phyloP scores from a whole-genome alignment of 169 alveolate species.

The Ichthyophthirius multifiliis region DNA sequence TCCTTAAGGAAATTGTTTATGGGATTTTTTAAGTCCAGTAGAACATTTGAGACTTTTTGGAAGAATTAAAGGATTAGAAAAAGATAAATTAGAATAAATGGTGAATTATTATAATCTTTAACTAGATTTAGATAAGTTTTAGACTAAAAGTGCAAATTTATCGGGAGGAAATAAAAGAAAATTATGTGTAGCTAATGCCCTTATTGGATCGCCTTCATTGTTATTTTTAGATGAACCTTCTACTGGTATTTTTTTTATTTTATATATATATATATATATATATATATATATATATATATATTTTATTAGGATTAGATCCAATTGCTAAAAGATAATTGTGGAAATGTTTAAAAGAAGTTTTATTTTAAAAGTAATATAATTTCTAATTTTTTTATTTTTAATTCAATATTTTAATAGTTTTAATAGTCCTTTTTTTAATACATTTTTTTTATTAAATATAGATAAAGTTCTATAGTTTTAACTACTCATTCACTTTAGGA shows the following conservation, averaged over 20 bases:
- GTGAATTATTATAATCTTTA: slow-evolving; percentile 51
- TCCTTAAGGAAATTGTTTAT: slow-evolving; percentile 82
- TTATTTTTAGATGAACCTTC: slow-evolving; percentile 90
- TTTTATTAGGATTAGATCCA: slow-evolving; percentile 58
- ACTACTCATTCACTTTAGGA: slow-evolving; percentile 82
- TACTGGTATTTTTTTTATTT: slow-evolving; percentile 83
- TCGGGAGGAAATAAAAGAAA: slow-evolving; percentile 89
- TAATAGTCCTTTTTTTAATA: too few species aligned
- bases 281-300: too few species aligned
- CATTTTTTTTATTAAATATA: slow-evolving; percentile 46
- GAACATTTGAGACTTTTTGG: slow-evolving; percentile 79
- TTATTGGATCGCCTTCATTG: slow-evolving; percentile 83
- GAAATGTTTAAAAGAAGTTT: slow-evolving; percentile 31
- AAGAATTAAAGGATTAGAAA: slow-evolving; percentile 62
- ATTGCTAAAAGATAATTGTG: slow-evolving; percentile 72
- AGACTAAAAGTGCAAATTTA: slow-evolving; percentile 50
- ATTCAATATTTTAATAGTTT: too few species aligned
- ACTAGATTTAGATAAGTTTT: slow-evolving; percentile 53
- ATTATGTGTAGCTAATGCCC: slow-evolving; percentile 82
- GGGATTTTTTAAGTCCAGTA: slow-evolving; percentile 67
- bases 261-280: neutral
- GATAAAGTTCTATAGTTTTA: slow-evolving; percentile 64
- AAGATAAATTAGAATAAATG: slow-evolving; percentile 21
- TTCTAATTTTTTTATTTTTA: neutral
- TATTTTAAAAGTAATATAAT: neutral